These are phyloP conservation scores for Chlamydomonas incerta DNA, from an alignment of 139 green algal species.

Conservation along the genomic window DNA sequence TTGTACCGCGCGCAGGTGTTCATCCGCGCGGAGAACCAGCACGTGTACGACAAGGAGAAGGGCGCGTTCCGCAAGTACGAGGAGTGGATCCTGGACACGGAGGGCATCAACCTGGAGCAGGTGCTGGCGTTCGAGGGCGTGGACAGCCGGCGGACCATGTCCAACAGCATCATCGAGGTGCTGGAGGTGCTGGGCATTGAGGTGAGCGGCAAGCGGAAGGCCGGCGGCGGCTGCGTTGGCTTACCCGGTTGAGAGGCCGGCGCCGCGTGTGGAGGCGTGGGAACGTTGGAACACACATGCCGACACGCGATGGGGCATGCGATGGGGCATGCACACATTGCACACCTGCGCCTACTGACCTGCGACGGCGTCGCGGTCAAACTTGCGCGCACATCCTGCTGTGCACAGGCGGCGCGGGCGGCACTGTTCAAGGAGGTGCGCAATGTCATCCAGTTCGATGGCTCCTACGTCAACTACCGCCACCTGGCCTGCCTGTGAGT, in stretches of 20 bases:
- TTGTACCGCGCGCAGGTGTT: slow-evolving; percentile 79
- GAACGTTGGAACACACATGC: too few relatives aligned
- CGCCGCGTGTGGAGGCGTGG: too few relatives aligned
- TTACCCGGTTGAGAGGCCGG: too few relatives aligned
- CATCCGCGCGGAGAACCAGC: slow-evolving; percentile 44
- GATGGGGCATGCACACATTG: too few relatives aligned
- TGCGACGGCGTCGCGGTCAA: too few relatives aligned
- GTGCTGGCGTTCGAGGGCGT: slow-evolving; percentile 93
- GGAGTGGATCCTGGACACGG: slow-evolving; percentile 99
- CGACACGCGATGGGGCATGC: too few relatives aligned
- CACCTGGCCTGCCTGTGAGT: slow-evolving; percentile 93
- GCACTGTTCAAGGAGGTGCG: slow-evolving; percentile 81
- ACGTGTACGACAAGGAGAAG: slow-evolving; percentile 38
- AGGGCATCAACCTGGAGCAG: slow-evolving; percentile 95
- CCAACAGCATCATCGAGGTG: slow-evolving; percentile 94
- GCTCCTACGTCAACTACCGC: slow-evolving; percentile 96
- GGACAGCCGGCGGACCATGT: slow-evolving; percentile 89
- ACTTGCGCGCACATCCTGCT: neutral
- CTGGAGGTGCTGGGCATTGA: slow-evolving; percentile 97
- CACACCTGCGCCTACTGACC: too few relatives aligned
- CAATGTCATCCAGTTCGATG: slow-evolving; percentile 99
- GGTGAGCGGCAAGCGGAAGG: slow-evolving; percentile 63
- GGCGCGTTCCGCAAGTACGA: slow-evolving; percentile 48
- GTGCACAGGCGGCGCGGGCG: slow-evolving; percentile 2
- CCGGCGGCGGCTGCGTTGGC: neutral